Evolutionary conservation across 352 stramenopile genomes (phyloP).

Genomic region (Phytophthora meadii): DNA sequence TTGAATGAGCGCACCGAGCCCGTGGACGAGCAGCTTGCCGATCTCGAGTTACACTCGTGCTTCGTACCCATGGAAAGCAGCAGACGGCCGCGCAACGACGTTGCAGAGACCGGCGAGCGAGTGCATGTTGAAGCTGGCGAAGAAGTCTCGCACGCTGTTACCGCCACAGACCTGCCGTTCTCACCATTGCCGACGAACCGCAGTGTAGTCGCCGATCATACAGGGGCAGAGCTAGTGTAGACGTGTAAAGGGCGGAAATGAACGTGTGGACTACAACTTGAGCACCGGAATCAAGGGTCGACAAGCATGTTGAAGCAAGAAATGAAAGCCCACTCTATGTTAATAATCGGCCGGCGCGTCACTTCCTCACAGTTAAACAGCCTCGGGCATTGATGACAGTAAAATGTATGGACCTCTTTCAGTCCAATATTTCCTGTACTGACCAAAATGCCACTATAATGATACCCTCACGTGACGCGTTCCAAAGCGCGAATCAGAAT

Average conservation of each 20-base stretch:
- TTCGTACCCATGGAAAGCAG: slow-evolving; percentile 24
- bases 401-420: no score
- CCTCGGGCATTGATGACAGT: no score
- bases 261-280: not conserved
- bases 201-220: not conserved
- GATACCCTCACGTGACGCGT: no score
- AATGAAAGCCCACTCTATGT: slow-evolving; percentile 6
- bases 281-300: no score
- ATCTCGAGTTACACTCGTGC: slow-evolving; percentile 37
- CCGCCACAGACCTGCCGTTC: slow-evolving; percentile 21
- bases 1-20: slow-evolving; percentile 22
- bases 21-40: slow-evolving; percentile 18
- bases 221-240: slow-evolving; percentile 18
- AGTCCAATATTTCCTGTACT: no score
- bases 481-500: no score
- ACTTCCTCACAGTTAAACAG: not conserved
- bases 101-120: slow-evolving; percentile 20
- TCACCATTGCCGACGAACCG: slow-evolving; percentile 1
- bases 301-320: slow-evolving; percentile 7
- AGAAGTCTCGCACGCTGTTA: slow-evolving; percentile 18
- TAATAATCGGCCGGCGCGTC: slow-evolving; percentile 1
- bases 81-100: slow-evolving; percentile 11
- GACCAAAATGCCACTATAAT: no score
- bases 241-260: not conserved
- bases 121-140: slow-evolving; percentile 25